A percentile compares a stretch with the other conserved stretches of the same genome.
phyloP scores from a whole-genome alignment of 2,329 filamentous ascomycete genomes.

The Chalaropsis thielavioides region DNA sequence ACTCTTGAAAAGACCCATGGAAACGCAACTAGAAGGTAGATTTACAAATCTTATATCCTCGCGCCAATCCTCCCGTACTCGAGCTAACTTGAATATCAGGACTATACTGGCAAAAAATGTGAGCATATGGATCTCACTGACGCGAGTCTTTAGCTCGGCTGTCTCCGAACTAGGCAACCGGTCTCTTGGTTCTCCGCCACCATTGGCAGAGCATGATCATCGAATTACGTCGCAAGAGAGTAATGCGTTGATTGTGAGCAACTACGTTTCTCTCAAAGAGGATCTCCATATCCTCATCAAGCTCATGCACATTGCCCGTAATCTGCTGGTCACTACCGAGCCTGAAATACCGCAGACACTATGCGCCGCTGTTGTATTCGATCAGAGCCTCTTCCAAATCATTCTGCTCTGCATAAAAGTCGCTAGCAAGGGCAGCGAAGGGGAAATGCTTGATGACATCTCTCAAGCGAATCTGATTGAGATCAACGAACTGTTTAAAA shows the following conservation, averaged over 20 bases:
- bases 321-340: slow-evolving; percentile 48
- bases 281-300: slow-evolving; percentile 51
- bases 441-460: slow-evolving; percentile 44
- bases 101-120: slow-evolving; percentile 48
- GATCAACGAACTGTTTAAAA: slow-evolving; percentile 52
- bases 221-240: slow-evolving; percentile 47
- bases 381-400: slow-evolving; percentile 51
- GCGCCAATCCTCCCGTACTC: background rate
- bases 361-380: slow-evolving; percentile 48
- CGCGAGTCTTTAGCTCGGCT: slow-evolving; percentile 45
- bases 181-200: slow-evolving; percentile 41
- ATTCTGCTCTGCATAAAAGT: slow-evolving; percentile 53
- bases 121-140: slow-evolving; percentile 51
- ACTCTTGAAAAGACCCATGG: slow-evolving; percentile 51
- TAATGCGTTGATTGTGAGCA: slow-evolving; percentile 47
- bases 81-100: slow-evolving; percentile 25
- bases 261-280: slow-evolving; percentile 45
- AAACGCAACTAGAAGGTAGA: slow-evolving; percentile 43
- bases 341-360: slow-evolving; percentile 52
- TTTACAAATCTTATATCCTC: background rate
- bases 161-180: slow-evolving; percentile 46
- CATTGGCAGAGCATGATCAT: slow-evolving; percentile 39
- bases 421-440: slow-evolving; percentile 52
- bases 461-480: slow-evolving; percentile 45
- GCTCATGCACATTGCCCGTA: slow-evolving; percentile 51